These are phyloP conservation scores for Helicostylum pulchrum DNA, from an alignment of 192 early-diverging fungal genomes.

Conservation along the genomic window DNA sequence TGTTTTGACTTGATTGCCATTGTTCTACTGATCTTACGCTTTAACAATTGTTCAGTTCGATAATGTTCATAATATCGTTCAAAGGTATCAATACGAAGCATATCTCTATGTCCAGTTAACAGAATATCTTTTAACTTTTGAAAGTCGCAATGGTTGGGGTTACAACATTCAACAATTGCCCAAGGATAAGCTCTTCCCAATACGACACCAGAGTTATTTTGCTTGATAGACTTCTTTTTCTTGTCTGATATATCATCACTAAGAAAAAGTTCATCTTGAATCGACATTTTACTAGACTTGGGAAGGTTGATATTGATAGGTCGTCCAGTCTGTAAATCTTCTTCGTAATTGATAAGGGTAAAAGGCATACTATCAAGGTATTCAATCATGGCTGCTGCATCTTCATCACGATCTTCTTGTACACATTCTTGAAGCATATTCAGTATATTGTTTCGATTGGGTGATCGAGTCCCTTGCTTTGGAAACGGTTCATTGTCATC, in stretches of 20 bases:
- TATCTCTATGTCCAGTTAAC: slow-evolving; percentile 47
- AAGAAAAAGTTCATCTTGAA: too few species aligned
- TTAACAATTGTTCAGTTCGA: slow-evolving; percentile 52
- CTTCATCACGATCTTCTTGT: slow-evolving; percentile 22
- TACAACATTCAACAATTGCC: slow-evolving; percentile 88
- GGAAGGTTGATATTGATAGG: slow-evolving; percentile 4
- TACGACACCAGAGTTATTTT: slow-evolving; percentile 36
- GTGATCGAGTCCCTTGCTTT: background rate
- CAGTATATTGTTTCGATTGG: background rate
- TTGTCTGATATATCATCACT: too few species aligned
- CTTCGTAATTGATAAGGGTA: slow-evolving; percentile 89
- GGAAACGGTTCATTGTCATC: slow-evolving; percentile 13
- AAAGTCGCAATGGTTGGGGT: slow-evolving; percentile 93
- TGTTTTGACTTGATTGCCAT: slow-evolving; percentile 21
- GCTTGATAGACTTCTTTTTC: too few species aligned
- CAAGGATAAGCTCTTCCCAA: slow-evolving; percentile 86
- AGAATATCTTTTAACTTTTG: slow-evolving; percentile 40
- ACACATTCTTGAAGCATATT: slow-evolving; percentile 17
- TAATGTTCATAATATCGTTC: slow-evolving; percentile 60
- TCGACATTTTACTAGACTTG: too few species aligned
- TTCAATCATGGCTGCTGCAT: slow-evolving; percentile 23
- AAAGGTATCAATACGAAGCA: slow-evolving; percentile 50
- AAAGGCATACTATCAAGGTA: slow-evolving; percentile 65
- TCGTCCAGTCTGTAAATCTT: slow-evolving; percentile 50
- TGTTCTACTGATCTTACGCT: slow-evolving; percentile 41